Evolutionary conservation across 2,329 filamentous ascomycete genomes (phyloP).

Genomic region (Botryotinia calthae): DNA sequence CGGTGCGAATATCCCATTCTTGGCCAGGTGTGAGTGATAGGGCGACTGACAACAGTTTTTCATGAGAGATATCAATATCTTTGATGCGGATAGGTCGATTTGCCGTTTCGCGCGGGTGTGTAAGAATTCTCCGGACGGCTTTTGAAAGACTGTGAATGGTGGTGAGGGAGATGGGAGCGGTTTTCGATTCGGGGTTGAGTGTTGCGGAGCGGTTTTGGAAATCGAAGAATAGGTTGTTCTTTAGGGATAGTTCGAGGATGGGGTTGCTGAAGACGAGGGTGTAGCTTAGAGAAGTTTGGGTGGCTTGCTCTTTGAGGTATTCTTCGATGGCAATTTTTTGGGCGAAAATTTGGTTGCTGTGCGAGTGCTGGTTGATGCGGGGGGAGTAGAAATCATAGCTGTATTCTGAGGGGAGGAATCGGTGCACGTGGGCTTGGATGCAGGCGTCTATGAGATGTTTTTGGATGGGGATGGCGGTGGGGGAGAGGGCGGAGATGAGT

Average conservation of each 20-base stretch:
- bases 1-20: conserved; percentile 27
- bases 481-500: conserved; percentile 25
- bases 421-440: conserved; percentile 54
- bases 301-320: conserved; percentile 26
- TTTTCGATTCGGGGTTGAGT: not conserved
- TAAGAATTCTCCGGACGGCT: conserved; percentile 49
- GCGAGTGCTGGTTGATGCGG: not conserved
- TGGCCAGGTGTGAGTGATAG: conserved; percentile 27
- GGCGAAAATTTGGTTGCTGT: not conserved
- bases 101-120: conserved; percentile 50
- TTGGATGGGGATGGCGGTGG: conserved; percentile 17
- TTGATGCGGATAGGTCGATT: conserved; percentile 50
- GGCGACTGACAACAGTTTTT: conserved; percentile 25
- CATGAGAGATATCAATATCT: conserved; percentile 42
- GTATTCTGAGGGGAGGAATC: conserved; percentile 59
- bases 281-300: conserved; percentile 39
- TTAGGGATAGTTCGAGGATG: conserved; percentile 40
- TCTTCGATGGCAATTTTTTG: conserved; percentile 14
- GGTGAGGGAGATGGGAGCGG: not conserved
- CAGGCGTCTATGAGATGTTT: conserved; percentile 51
- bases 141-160: conserved; percentile 28
- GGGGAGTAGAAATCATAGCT: conserved; percentile 36
- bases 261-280: conserved; percentile 10
- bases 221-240: conserved; percentile 46
- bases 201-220: conserved; percentile 34